A percentile compares a stretch with the other conserved stretches of the same genome.
Conservation (phyloP, 805 yeast species). For the Starmerella bacillaris region DNA sequence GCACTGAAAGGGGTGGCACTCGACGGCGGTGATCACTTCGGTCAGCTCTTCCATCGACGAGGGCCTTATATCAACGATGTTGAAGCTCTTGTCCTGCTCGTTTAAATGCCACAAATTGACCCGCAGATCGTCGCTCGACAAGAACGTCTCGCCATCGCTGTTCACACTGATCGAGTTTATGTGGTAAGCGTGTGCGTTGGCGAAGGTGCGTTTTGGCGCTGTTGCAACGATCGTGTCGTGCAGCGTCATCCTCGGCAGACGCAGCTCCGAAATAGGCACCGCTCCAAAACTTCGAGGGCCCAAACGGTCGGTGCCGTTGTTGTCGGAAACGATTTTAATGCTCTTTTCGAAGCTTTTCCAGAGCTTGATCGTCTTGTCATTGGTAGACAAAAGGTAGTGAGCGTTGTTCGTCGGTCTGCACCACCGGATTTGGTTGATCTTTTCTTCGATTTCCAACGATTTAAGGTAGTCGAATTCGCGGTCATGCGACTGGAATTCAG, state of each 20-base stretch:
- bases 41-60: slow-evolving; percentile 97
- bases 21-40: slow-evolving; percentile 91
- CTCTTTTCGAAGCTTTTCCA: slow-evolving; percentile 93
- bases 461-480: slow-evolving; percentile 96
- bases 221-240: slow-evolving; percentile 94
- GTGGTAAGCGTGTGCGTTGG: slow-evolving; percentile 96
- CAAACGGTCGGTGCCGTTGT: slow-evolving; percentile 44
- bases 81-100: slow-evolving; percentile 86
- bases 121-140: slow-evolving; percentile 84
- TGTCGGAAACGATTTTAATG: slow-evolving; percentile 80
- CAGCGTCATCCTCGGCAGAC: slow-evolving; percentile 72
- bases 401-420: slow-evolving; percentile 72
- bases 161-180: slow-evolving; percentile 89
- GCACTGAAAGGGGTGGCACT: slow-evolving; percentile 85
- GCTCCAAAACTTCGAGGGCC: slow-evolving; percentile 17
- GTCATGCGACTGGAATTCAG: slow-evolving; percentile 96
- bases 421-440: slow-evolving; percentile 96
- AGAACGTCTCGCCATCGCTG: slow-evolving; percentile 88
- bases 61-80: slow-evolving; percentile 94
- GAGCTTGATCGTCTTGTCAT: slow-evolving; percentile 93
- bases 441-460: slow-evolving; percentile 91
- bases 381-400: slow-evolving; percentile 77
- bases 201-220: slow-evolving; percentile 74
- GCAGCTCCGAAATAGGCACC: slow-evolving; percentile 29
- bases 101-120: slow-evolving; percentile 90